A percentile compares a stretch with the other conserved stretches of the same genome.
phyloP scores from a whole-genome alignment of 1,284 basidiomycete species.

The Melampsora americana region DNA sequence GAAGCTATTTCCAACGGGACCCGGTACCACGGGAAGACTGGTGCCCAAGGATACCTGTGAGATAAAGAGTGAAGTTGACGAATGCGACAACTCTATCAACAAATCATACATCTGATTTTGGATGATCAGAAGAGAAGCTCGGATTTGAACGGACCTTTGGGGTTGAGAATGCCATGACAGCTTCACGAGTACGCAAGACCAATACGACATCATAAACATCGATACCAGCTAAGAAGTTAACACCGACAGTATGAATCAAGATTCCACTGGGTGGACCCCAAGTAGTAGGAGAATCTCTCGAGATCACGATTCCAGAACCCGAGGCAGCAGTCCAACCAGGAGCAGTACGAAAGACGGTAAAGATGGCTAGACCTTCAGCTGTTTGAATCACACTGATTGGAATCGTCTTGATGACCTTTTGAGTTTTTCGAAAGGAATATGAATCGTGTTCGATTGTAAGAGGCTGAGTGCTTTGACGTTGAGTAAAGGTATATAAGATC shows the following conservation, averaged over 20 bases:
- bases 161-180: slow-evolving; percentile 46
- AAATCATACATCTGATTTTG: not conserved
- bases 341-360: slow-evolving; percentile 49
- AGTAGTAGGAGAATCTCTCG: slow-evolving; percentile 50
- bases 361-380: slow-evolving; percentile 49
- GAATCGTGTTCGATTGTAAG: slow-evolving; percentile 43
- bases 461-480: slow-evolving; percentile 4
- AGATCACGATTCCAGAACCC: slow-evolving; percentile 33
- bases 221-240: slow-evolving; percentile 52
- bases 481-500: slow-evolving; percentile 46
- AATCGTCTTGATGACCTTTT: slow-evolving; percentile 53
- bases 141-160: slow-evolving; percentile 29
- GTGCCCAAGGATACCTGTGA: slow-evolving; percentile 52
- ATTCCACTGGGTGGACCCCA: slow-evolving; percentile 33
- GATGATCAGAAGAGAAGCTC: not conserved
- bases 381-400: slow-evolving; percentile 45
- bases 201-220: slow-evolving; percentile 56
- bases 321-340: not conserved
- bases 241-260: slow-evolving; percentile 52
- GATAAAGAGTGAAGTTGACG: slow-evolving; percentile 41
- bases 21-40: slow-evolving; percentile 51
- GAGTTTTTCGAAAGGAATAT: slow-evolving; percentile 49
- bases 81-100: not conserved
- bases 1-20: slow-evolving; percentile 54
- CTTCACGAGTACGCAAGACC: slow-evolving; percentile 51